Conservation (phyloP, 2,329 filamentous ascomycete species). For the Xenoacremonium recifei region DNA sequence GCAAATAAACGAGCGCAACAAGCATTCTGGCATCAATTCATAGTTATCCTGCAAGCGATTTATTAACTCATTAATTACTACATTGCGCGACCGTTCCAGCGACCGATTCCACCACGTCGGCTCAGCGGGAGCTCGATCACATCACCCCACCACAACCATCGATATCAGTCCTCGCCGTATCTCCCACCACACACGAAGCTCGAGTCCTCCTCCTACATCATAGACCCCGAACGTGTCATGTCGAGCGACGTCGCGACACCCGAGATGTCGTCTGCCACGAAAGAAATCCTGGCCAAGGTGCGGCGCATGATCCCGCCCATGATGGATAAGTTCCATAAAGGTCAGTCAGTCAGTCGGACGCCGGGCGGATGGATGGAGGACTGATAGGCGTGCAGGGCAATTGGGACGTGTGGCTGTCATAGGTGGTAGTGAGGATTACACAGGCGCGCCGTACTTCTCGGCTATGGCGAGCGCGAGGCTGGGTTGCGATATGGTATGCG, state of each 20-base stretch:
- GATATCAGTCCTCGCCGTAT: too few species aligned
- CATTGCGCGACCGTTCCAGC: too few species aligned
- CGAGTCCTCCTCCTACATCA: not conserved
- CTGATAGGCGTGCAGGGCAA: constrained; percentile 63
- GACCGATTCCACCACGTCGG: too few species aligned
- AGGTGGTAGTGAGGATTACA: constrained; percentile 93
- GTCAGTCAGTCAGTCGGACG: constrained; percentile 41
- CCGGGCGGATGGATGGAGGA: constrained; percentile 7
- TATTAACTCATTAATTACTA: too few species aligned
- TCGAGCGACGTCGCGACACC: constrained; percentile 20
- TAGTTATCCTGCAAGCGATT: too few species aligned
- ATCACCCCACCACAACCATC: too few species aligned
- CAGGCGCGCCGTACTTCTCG: constrained; percentile 95
- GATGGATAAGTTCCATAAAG: constrained; percentile 95
- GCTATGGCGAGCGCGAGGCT: constrained; percentile 92
- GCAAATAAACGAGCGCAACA: too few species aligned
- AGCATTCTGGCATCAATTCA: too few species aligned
- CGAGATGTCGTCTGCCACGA: constrained; percentile 67
- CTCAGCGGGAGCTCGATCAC: too few species aligned
- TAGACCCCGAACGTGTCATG: constrained; percentile 20
- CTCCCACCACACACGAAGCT: not conserved
- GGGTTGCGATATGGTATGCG: constrained; percentile 80
- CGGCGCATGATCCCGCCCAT: constrained; percentile 91
- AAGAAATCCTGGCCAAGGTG: constrained; percentile 74
- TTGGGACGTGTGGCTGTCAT: constrained; percentile 90